Percentiles rank a stretch among this genome's conserved stretches.
Evolutionary conservation across 352 stramenopile genomes (phyloP).

Genomic region (Phytophthora pluvialis): DNA sequence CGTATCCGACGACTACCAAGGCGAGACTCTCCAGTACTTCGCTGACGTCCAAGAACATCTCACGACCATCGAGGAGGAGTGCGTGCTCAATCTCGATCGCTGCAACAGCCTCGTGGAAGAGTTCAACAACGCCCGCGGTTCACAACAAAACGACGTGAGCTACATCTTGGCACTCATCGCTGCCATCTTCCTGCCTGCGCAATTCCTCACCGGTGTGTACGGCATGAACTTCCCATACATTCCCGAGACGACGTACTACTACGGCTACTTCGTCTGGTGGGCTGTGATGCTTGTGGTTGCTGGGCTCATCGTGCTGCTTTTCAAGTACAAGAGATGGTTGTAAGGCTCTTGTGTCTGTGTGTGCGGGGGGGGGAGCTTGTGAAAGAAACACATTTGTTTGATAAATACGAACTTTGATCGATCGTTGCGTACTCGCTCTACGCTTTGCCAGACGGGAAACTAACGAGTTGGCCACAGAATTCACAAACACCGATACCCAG

Average conservation of each 20-base stretch:
- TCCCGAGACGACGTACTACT: constrained; percentile 66
- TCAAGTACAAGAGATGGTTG: constrained; percentile 72
- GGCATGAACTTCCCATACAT: constrained; percentile 91
- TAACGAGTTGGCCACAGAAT: too few relatives aligned
- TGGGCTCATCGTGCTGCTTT: constrained; percentile 46
- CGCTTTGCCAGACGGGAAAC: too few relatives aligned
- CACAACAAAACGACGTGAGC: constrained; percentile 74
- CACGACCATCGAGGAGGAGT: constrained; percentile 75
- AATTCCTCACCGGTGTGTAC: constrained; percentile 86
- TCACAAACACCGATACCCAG: too few relatives aligned
- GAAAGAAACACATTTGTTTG: too few relatives aligned
- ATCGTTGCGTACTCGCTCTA: too few relatives aligned
- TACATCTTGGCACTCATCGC: constrained; percentile 79
- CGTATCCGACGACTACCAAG: constrained; percentile 67
- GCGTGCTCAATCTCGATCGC: constrained; percentile 70
- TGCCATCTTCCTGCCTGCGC: constrained; percentile 76
- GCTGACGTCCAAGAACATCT: constrained; percentile 86
- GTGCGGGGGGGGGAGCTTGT: too few relatives aligned
- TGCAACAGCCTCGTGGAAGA: constrained; percentile 70
- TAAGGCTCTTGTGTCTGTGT: background rate
- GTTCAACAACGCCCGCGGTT: constrained; percentile 60
- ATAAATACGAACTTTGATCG: too few relatives aligned
- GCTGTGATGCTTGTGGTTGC: constrained; percentile 51
- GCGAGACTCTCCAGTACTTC: constrained; percentile 81
- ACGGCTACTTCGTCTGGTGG: constrained; percentile 86